A percentile compares a stretch with the other conserved stretches of the same genome.
Conservation (phyloP, 345 rosid species). For the Carallia pectinifolia region DNA sequence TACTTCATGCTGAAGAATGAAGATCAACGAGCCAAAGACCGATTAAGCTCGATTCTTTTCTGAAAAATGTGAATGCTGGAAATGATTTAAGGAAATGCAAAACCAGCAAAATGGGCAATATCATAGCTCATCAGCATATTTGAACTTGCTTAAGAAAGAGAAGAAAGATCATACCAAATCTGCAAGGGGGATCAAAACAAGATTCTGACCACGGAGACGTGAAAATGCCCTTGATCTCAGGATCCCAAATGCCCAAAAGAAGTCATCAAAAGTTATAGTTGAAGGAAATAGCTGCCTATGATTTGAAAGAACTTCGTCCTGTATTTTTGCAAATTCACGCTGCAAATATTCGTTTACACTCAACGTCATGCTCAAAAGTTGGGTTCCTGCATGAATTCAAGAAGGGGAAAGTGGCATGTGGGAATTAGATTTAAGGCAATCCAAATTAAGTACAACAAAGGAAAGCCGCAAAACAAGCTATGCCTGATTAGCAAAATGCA, state of each 20-base stretch:
- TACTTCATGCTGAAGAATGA: background rate
- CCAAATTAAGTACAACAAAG: background rate
- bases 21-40: background rate
- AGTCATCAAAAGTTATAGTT: conserved; percentile 59
- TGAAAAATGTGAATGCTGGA: background rate
- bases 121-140: no score
- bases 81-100: background rate
- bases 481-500: background rate
- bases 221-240: conserved; percentile 90
- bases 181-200: conserved; percentile 83
- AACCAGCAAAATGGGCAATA: background rate
- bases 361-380: conserved; percentile 65
- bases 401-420: no score
- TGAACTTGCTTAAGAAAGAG: conserved; percentile 9
- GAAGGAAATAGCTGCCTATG: conserved; percentile 63
- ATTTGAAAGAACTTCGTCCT: conserved; percentile 62
- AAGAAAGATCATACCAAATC: conserved; percentile 58
- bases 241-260: conserved; percentile 88
- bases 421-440: background rate
- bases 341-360: conserved; percentile 66
- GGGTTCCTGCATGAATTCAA: conserved; percentile 55
- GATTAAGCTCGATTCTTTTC: background rate
- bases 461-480: background rate
- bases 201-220: conserved; percentile 81
- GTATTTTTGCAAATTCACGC: conserved; percentile 55